Evolutionary conservation across 2,329 filamentous ascomycete genomes (phyloP).

Genomic region (Fusarium sp.): DNA sequence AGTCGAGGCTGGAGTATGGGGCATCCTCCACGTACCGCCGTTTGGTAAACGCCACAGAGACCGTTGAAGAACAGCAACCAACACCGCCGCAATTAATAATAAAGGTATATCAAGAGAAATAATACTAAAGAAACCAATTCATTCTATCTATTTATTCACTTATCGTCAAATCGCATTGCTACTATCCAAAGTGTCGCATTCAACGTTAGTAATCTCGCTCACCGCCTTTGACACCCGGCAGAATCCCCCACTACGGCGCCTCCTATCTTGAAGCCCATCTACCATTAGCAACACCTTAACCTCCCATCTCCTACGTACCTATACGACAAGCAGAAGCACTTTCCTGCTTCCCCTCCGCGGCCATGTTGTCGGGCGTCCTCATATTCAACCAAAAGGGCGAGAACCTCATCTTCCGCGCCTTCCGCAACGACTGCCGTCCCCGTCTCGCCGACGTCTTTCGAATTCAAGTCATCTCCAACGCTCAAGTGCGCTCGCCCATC

Average conservation of each 20-base stretch:
- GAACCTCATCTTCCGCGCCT: constrained; percentile 99
- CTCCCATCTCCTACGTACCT: not conserved
- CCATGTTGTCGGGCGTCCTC: constrained; percentile 95
- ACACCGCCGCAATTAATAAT: not conserved
- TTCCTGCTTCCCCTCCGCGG: constrained; percentile 47
- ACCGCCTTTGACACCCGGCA: constrained; percentile 37
- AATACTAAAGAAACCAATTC: not conserved
- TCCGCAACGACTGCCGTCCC: constrained; percentile 97
- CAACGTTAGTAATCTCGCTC: constrained; percentile 3
- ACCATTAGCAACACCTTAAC: not conserved
- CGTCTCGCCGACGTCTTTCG: constrained; percentile 98
- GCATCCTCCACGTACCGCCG: not conserved
- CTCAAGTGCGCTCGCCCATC: constrained; percentile 96
- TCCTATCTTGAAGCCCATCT: constrained; percentile 33
- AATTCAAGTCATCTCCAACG: constrained; percentile 99
- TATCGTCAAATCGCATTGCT: not conserved
- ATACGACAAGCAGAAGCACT: not conserved
- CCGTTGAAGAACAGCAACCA: not conserved
- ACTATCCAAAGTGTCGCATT: not conserved
- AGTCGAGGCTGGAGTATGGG: not conserved
- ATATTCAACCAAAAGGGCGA: constrained; percentile 99
- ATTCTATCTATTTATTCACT: not conserved
- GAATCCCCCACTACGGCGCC: constrained; percentile 38
- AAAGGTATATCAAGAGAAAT: not conserved
- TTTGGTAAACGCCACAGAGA: not conserved